These are phyloP conservation scores for Neurospora sp. DNA, from an alignment of 495 filamentous ascomycete genomes.

Conservation along the genomic window DNA sequence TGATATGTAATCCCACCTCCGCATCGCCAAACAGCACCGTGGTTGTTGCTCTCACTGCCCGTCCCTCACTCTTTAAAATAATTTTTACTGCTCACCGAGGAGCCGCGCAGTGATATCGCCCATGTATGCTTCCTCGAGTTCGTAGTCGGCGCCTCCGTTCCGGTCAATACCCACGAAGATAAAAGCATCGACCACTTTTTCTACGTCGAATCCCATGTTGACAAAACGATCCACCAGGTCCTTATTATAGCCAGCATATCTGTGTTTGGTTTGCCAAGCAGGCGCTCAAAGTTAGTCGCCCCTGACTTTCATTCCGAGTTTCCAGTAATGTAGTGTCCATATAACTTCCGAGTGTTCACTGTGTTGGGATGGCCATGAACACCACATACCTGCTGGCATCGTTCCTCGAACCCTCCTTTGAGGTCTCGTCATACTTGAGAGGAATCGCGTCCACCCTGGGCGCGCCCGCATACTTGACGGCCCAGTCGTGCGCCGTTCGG, in stretches of 20 bases:
- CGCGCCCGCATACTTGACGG: constrained; percentile 71
- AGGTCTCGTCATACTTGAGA: constrained; percentile 8
- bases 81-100: constrained; percentile 58
- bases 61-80: neutral
- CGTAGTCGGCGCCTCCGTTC: constrained; percentile 67
- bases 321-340: neutral
- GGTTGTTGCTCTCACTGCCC: neutral
- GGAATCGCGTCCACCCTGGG: constrained; percentile 34
- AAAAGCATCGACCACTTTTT: constrained; percentile 76
- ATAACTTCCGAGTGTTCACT: neutral
- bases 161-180: constrained; percentile 70
- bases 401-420: constrained; percentile 11
- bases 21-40: neutral
- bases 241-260: constrained; percentile 84
- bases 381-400: constrained; percentile 29
- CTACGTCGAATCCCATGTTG: constrained; percentile 90
- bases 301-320: neutral
- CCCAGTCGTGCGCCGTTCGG: constrained; percentile 81
- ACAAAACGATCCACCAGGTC: constrained; percentile 81
- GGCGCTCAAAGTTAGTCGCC: neutral
- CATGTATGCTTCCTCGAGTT: constrained; percentile 76
- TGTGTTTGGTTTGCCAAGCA: constrained; percentile 19
- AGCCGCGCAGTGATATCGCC: constrained; percentile 80
- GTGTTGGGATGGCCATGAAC: neutral
- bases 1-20: neutral